These are phyloP conservation scores for Alternaria arbusti DNA, from an alignment of 2,329 filamentous ascomycete genomes.

Conservation along the genomic window DNA sequence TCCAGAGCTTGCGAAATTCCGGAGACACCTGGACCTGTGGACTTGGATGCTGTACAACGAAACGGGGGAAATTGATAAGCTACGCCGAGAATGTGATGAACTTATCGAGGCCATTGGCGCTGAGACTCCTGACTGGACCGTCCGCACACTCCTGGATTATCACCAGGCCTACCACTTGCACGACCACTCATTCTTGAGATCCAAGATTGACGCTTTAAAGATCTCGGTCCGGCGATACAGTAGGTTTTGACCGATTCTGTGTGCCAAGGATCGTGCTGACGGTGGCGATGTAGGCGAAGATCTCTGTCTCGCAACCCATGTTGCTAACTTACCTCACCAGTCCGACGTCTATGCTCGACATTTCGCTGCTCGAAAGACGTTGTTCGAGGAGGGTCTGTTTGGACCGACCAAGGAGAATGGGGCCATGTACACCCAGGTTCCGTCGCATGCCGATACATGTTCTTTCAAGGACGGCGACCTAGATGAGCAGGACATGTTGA, in stretches of 20 bases:
- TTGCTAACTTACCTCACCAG: background rate
- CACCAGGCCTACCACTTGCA: background rate
- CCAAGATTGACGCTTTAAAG: background rate
- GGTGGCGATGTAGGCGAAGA: background rate
- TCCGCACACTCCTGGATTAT: background rate
- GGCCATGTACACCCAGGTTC: background rate
- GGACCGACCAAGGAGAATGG: background rate
- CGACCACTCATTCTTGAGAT: background rate
- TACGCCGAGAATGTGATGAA: background rate
- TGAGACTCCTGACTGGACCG: background rate
- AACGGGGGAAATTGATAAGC: background rate
- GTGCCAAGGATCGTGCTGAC: background rate
- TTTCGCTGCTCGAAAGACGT: background rate
- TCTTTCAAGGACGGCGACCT: background rate
- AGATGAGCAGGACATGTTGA: background rate
- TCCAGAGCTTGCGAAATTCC: background rate
- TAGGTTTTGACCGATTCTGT: background rate
- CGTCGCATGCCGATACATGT: background rate
- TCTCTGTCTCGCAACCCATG: background rate
- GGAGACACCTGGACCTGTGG: background rate
- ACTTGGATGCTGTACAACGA: background rate
- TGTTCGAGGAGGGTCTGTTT: background rate
- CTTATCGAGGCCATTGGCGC: background rate
- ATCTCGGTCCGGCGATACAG: background rate
- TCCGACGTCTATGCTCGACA: background rate